A percentile compares a stretch with the other conserved stretches of the same genome.
These are phyloP conservation scores for Annona squamosa DNA, from an alignment of 164 flowering plant species.

Conservation along the genomic window DNA sequence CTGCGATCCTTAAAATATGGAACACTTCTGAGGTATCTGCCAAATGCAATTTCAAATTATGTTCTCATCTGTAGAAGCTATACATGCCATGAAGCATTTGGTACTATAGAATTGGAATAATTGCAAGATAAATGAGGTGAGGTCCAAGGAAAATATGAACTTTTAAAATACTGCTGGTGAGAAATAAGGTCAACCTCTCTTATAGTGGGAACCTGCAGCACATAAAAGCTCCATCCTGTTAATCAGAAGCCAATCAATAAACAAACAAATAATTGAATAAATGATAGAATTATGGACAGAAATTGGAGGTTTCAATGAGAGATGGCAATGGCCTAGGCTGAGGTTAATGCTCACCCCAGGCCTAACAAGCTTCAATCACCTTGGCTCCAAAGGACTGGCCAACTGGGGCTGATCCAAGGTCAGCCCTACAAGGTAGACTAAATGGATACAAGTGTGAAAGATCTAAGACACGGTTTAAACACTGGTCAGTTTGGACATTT, in stretches of 20 bases:
- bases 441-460: too few species aligned
- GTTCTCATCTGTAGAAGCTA: neutral
- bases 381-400: too few species aligned
- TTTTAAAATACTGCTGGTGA: neutral
- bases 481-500: too few species aligned
- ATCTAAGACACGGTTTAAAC: too few species aligned
- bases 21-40: too few species aligned
- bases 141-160: neutral
- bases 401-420: too few species aligned
- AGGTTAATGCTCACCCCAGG: too few species aligned
- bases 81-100: neutral
- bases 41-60: too few species aligned
- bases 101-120: neutral
- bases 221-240: constrained; percentile 52
- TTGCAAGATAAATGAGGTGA: neutral
- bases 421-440: too few species aligned
- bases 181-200: constrained; percentile 42
- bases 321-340: too few species aligned
- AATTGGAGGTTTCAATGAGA: too few species aligned
- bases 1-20: neutral
- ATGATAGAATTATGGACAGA: neutral
- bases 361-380: too few species aligned
- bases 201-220: constrained; percentile 45
- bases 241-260: constrained; percentile 3
- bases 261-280: constrained; percentile 1